Base-by-base conservation (phyloP, 352 stramenopile species). In the Phytopythium helicoides region DNA sequence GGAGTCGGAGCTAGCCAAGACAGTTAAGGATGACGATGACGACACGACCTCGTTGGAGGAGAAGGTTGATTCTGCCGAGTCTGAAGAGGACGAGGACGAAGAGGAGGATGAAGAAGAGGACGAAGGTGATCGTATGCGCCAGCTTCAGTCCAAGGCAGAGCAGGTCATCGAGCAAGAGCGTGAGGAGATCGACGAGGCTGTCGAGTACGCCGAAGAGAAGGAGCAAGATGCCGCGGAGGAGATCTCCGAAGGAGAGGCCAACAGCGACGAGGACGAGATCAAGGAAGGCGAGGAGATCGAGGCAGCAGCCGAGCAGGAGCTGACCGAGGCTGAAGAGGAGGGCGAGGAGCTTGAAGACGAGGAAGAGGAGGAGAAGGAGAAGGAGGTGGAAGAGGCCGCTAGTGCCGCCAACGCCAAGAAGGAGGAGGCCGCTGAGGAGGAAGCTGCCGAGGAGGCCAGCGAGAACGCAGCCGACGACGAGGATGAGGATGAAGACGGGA, bases 61-160 rank as follows among this genome's bases (percentile, higher is more conserved):
- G 47, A 18, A 3, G 44, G 46, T 33, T 6, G 46, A 18, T 14
- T 22, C 14, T 14, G 33, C 37, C 23, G 51, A 60, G 38, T 52
- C 53, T 33, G 34, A 58, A 33, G 42, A 68, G 42, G 21, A 62
- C n/a, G 34, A 48, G 10, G 47, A 52, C 2, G 46, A 56, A 25
- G 49, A 60, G 2, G 52, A 60, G 11, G 35, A 64, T 1, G 46
- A 41, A 6, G 46, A 52, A 0, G 46, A 53, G 6, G n/a, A 21
- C n/a, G 26, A 51, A 33, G 18, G 18, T 25, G 26, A 33, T 9
- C 28, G 28, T 33, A 5, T 19, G 15, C 47, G 47, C 22, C 18
- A 15, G 14, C 16, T 53, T 21, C 12, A 34, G 47, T 53, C 34
- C 4, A 53, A 53, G 47, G 33, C 19, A 14, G 47, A 53, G 47